A percentile compares a stretch with the other conserved stretches of the same genome.
Conservation (phyloP, 2,329 filamentous ascomycete genomes). For the Venturiaceae sp. region DNA sequence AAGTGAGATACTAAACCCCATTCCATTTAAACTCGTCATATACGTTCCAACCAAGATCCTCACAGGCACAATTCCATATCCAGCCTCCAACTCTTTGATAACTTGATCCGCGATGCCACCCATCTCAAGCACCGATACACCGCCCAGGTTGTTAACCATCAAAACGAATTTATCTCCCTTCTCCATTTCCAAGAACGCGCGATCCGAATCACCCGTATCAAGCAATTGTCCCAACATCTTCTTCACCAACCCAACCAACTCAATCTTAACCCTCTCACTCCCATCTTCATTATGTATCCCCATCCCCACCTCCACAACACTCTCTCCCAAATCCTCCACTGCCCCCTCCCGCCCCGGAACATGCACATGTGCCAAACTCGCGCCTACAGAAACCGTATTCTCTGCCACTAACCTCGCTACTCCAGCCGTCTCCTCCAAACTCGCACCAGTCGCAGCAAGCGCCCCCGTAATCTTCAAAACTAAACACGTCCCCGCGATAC, state of each 20-base stretch:
- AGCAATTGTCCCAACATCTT: constrained; percentile 58
- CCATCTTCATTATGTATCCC: constrained; percentile 32
- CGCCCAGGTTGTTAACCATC: constrained; percentile 66
- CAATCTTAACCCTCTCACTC: constrained; percentile 29
- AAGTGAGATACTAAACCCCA: constrained; percentile 61
- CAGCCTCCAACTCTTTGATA: constrained; percentile 46
- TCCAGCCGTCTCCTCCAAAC: constrained; percentile 59
- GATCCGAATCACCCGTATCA: constrained; percentile 53
- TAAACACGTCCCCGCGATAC: constrained; percentile 83
- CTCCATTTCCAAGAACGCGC: constrained; percentile 58
- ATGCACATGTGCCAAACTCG: constrained; percentile 84
- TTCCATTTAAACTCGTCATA: constrained; percentile 62
- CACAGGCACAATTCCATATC: constrained; percentile 51
- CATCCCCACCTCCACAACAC: constrained; percentile 61
- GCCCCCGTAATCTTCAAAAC: constrained; percentile 88
- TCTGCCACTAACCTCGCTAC: constrained; percentile 62
- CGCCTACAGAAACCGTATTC: constrained; percentile 78
- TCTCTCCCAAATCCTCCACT: constrained; percentile 42
- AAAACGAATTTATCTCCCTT: constrained; percentile 55
- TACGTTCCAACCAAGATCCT: constrained; percentile 57
- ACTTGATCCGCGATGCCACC: constrained; percentile 64
- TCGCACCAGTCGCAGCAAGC: constrained; percentile 57
- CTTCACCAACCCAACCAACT: constrained; percentile 35
- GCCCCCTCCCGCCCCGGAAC: constrained; percentile 66
- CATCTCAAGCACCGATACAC: constrained; percentile 62